Evolutionary conservation across 331 rosid genomes (phyloP).

Genomic region (Dryas integrifolia): DNA sequence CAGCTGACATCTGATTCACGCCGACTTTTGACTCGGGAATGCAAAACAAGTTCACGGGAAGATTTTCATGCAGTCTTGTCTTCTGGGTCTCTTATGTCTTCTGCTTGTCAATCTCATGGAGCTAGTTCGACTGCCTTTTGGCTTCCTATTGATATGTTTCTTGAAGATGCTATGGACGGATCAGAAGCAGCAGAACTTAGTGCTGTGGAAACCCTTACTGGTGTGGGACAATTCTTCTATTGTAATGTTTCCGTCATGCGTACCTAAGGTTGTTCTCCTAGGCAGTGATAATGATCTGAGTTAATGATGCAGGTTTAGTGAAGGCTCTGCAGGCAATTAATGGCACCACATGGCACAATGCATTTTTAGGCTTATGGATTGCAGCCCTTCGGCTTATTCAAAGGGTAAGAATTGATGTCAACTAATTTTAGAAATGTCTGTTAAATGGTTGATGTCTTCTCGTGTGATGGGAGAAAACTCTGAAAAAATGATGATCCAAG

Average conservation of each 20-base stretch:
- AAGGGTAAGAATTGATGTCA: slow-evolving; percentile 60
- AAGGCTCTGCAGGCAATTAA: slow-evolving; percentile 72
- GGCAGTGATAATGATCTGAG: slow-evolving; percentile 22
- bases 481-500: background rate
- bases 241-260: background rate
- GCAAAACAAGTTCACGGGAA: slow-evolving; percentile 49
- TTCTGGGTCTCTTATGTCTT: slow-evolving; percentile 48
- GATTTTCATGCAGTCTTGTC: slow-evolving; percentile 62
- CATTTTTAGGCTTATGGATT: slow-evolving; percentile 89
- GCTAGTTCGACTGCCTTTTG: slow-evolving; percentile 66
- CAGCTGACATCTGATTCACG: slow-evolving; percentile 47
- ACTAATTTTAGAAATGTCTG: slow-evolving; percentile 3
- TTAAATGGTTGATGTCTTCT: background rate
- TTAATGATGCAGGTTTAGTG: slow-evolving; percentile 64
- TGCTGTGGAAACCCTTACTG: slow-evolving; percentile 67
- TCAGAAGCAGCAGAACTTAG: slow-evolving; percentile 58
- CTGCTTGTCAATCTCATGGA: slow-evolving; percentile 55
- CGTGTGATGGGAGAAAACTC: background rate
- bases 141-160: slow-evolving; percentile 92
- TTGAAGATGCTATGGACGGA: slow-evolving; percentile 92
- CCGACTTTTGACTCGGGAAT: slow-evolving; percentile 42
- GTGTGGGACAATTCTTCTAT: slow-evolving; percentile 38
- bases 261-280: slow-evolving; percentile 14
- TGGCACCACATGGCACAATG: slow-evolving; percentile 67
- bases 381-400: slow-evolving; percentile 85